Evolutionary conservation across 805 yeast genomes (phyloP), one percentile per base, ranked within the genome.

Genomic region (Ogataea zsoltii): DNA sequence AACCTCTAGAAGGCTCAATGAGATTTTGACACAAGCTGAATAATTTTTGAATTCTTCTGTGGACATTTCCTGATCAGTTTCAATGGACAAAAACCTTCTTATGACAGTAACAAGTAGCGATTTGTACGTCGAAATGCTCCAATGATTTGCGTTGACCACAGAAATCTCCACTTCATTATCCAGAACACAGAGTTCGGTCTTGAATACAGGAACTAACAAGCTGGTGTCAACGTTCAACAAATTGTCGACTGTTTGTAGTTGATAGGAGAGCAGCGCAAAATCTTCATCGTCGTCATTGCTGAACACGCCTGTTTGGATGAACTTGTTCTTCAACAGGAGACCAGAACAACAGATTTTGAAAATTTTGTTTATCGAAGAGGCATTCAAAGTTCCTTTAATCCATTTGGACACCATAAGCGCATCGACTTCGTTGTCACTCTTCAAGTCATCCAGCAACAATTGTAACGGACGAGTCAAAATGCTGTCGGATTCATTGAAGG

Each of bases 401-500:
- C 87, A 83, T 41, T 75, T 71, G 2, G 72, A 64, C 0, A 76
- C 74, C 9, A 69, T 59, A 4, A 75, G 55, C 33, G 69, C 68
- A 33, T 71, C 65, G 7, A 77, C 73, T 10, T 69, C 70, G 34
- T 71, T 75, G 4, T 67, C 62, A 38, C 67, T 70, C 37, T 63
- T 62, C 16, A 85, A 61, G 33, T 80, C 85, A 58, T 90, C 96
- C 28, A 91, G 62, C 14, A 88, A 67, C 1, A 88, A 60, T 48
- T 82, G 79, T 5, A 89, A 61, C 0, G 96, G 94, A 50, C 83
- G 72, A 6, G 75, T 67, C 11, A 89, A 63, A 7, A 85, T 65
- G 2, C 62, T 51, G 41, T 74, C 82, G 0, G 66, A 42, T 30
- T 81, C 88, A 35, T 73, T 76, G 31, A 66, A 58, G n/a, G 71